Evolutionary conservation across 306 rosid species (phyloP).

Genomic region (Prunus kanzakura): DNA sequence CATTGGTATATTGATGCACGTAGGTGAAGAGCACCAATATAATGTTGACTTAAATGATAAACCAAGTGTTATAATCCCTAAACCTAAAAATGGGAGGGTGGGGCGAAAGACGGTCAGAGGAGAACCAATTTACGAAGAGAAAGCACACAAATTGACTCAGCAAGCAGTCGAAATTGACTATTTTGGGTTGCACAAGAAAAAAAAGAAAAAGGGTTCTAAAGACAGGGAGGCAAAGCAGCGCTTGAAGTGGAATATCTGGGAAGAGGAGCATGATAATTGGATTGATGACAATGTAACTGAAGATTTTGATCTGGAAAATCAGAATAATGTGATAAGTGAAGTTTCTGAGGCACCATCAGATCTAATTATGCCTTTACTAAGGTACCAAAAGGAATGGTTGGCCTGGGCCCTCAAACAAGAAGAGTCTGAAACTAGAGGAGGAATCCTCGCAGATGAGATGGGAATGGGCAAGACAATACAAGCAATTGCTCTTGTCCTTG

Average conservation of each 20-base stretch:
- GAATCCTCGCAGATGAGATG: conserved; percentile 98
- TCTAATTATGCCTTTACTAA: conserved; percentile 63
- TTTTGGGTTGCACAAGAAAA: conserved; percentile 8
- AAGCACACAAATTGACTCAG: background rate
- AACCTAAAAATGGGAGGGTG: conserved; percentile 14
- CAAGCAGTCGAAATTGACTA: conserved; percentile 8
- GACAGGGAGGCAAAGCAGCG: conserved; percentile 25
- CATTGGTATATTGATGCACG: background rate
- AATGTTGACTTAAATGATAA: conserved; percentile 24
- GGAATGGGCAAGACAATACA: conserved; percentile 98
- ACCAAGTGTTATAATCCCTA: conserved; percentile 2
- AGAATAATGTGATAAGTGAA: conserved; percentile 53
- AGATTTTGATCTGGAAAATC: conserved; percentile 44
- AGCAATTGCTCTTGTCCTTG: conserved; percentile 93
- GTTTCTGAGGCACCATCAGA: conserved; percentile 66
- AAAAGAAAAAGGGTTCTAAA: conserved; percentile 22
- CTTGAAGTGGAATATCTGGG: conserved; percentile 68
- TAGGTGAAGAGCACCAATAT: conserved; percentile 8
- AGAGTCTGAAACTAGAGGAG: conserved; percentile 56
- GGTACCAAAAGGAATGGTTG: conserved; percentile 94
- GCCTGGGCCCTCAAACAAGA: conserved; percentile 91
- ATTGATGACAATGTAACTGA: conserved; percentile 45
- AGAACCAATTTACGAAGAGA: conserved; percentile 2
- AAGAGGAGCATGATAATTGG: conserved; percentile 61
- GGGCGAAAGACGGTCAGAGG: background rate